Percentiles rank a stretch among this genome's conserved stretches.
Evolutionary conservation across 257 asterid genomes (phyloP).

Genomic region (Craterostigma plantagineum): DNA sequence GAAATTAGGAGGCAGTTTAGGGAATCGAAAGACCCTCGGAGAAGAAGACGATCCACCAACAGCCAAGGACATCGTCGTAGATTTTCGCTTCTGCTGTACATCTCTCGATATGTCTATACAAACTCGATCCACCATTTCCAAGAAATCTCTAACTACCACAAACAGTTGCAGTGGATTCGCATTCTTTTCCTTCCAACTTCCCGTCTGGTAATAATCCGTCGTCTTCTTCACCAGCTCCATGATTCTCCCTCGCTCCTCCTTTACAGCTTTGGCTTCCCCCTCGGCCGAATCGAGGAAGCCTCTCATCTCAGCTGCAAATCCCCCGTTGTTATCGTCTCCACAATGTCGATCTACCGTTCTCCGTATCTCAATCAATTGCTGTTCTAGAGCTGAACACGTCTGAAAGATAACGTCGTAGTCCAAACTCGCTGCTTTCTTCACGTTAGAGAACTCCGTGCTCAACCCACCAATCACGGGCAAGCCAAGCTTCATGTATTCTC

Average conservation of each 20-base stretch:
- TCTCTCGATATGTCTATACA: conserved; percentile 65
- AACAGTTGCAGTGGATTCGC: conserved; percentile 41
- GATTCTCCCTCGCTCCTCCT: conserved; percentile 43
- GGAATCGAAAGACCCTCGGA: conserved; percentile 56
- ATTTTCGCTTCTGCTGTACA: conserved; percentile 46
- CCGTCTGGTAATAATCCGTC: conserved; percentile 63
- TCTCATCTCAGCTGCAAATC: conserved; percentile 35
- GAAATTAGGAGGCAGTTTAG: conserved; percentile 63
- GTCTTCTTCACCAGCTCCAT: conserved; percentile 71
- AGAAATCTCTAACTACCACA: conserved; percentile 53
- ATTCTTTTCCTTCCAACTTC: conserved; percentile 39
- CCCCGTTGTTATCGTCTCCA: conserved; percentile 13
- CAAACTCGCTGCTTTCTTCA: conserved; percentile 47
- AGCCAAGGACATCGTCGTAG: conserved; percentile 24
- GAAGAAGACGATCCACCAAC: too few relatives aligned
- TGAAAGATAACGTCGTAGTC: conserved; percentile 32
- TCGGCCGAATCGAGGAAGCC: conserved; percentile 46
- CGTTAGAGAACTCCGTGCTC: conserved; percentile 52
- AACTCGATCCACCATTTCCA: conserved; percentile 72
- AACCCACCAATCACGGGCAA: conserved; percentile 70
- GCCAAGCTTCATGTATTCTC: conserved; percentile 71
- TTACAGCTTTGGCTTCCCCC: conserved; percentile 24
- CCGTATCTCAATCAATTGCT: conserved; percentile 25
- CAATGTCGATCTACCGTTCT: conserved; percentile 15
- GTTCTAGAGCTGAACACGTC: conserved; percentile 21